Conservation (phyloP, 768 basidiomycete genomes). For the Daedaleopsis nitida region DNA sequence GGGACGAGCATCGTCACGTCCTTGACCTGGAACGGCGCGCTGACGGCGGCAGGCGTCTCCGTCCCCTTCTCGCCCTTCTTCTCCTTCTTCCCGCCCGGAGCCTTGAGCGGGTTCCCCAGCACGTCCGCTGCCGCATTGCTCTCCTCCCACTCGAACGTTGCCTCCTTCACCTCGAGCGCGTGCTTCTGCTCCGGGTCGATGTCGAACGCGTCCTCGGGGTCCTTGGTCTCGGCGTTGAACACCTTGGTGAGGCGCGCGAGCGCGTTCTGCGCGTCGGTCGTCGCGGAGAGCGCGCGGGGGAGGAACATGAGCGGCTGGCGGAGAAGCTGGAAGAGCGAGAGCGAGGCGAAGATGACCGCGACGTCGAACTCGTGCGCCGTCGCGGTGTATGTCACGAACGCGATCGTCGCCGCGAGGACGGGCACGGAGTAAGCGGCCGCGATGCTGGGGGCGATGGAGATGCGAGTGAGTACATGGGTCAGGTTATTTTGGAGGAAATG, state of each 20-base stretch:
- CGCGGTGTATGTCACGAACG: conserved; percentile 66
- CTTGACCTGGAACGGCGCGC: conserved; percentile 50
- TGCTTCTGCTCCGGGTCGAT: conserved; percentile 48
- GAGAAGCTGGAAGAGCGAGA: conserved; percentile 65
- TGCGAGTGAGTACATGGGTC: not conserved
- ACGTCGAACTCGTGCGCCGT: conserved; percentile 58
- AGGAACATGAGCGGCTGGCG: conserved; percentile 72
- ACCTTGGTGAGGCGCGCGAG: conserved; percentile 46
- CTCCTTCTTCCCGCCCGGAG: conserved; percentile 16
- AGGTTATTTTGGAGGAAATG: not conserved
- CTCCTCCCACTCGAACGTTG: conserved; percentile 67
- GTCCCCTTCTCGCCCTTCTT: conserved; percentile 17
- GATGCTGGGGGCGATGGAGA: conserved; percentile 35
- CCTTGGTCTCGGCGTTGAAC: conserved; percentile 55
- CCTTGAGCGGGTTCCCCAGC: conserved; percentile 21
- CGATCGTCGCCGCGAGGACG: conserved; percentile 63
- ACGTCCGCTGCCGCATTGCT: conserved; percentile 21
- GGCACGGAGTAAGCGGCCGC: conserved; percentile 62
- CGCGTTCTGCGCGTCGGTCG: conserved; percentile 67
- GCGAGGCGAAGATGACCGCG: conserved; percentile 67
- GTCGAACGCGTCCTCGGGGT: conserved; percentile 36
- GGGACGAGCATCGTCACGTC: conserved; percentile 54
- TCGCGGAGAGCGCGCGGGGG: conserved; percentile 60
- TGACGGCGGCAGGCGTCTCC: conserved; percentile 1
- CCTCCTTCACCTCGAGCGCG: conserved; percentile 54